Conservation (phyloP, 2,329 filamentous ascomycete species). For the Neofusicoccum sp. region DNA sequence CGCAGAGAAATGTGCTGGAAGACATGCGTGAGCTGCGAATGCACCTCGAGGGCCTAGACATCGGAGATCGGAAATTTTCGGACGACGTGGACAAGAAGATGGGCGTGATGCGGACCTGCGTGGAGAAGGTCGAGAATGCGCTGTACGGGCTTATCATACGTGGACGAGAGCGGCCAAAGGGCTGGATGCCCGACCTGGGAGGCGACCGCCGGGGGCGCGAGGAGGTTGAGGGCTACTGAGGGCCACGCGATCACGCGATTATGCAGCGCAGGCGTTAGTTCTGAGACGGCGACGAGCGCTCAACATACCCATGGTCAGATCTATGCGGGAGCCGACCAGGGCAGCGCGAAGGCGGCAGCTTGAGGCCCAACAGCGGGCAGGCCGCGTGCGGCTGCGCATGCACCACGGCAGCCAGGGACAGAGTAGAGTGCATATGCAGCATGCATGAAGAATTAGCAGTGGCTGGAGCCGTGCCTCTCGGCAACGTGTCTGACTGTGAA, state of each 20-base stretch:
- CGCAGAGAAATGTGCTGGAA: constrained; percentile 68
- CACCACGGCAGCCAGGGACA: background rate
- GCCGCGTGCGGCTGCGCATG: background rate
- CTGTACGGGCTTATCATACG: constrained; percentile 87
- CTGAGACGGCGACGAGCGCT: constrained; percentile 1
- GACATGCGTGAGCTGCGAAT: constrained; percentile 81
- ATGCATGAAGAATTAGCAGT: constrained; percentile 16
- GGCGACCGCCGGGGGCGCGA: constrained; percentile 42
- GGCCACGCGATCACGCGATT: background rate
- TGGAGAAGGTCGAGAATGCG: constrained; percentile 90
- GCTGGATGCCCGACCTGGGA: constrained; percentile 82
- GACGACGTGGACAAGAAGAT: constrained; percentile 77
- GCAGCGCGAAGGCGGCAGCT: background rate
- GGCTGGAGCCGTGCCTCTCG: background rate
- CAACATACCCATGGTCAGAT: constrained; percentile 15
- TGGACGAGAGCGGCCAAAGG: constrained; percentile 84
- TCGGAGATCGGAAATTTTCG: constrained; percentile 57
- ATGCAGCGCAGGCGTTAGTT: background rate
- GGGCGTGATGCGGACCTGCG: constrained; percentile 81
- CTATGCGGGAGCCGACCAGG: background rate
- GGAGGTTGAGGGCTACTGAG: constrained; percentile 45
- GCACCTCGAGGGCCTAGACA: constrained; percentile 73
- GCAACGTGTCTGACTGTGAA: constrained; percentile 16
- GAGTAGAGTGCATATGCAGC: constrained; percentile 6
- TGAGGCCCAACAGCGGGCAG: background rate